Evolutionary conservation across 768 basidiomycete genomes (phyloP), one percentile per base, ranked within the genome.

Genomic region (Dacryopinax spathularia): DNA sequence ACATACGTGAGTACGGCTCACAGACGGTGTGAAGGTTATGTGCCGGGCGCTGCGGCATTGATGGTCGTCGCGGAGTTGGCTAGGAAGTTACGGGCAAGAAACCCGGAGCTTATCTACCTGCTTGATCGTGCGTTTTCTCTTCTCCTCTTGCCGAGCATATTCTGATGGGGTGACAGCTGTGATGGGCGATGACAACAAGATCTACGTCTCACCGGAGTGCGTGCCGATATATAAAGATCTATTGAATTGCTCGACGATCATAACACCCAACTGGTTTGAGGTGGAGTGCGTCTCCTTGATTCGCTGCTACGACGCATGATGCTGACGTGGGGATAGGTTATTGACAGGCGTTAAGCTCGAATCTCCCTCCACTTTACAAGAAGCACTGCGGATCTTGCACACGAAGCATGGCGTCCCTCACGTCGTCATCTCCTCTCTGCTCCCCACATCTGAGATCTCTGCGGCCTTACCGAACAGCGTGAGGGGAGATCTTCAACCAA

Each of bases 241-340:
- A 9, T 78, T 95, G 0, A 78, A 84, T n/a, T 75, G 84, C n/a
- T 87, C 96, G 1, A 89, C 89, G 0, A 85, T 97, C 59, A 97
- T 97, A 67, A 92, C 96, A 0, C 96, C 96, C 0, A 99, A 99
- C 71, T 96, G 93, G 84, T 99, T 93, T 69, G 96, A 99, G 77
- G 89, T 88, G 66, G 95, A 98, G 92, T 94, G 72, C 73, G 85
- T 73, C 15, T 39, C 39, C 4, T 37, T 33, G 39, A 29, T 34
- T 33, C 20, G 27, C 25, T 20, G 9, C 33, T 9, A 12, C 18
- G 9, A 13, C 18, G 36, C 16, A 39, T n/a, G n/a, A n/a, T n/a
- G 12, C 9, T 41, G 65, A 39, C 34, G 18, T 20, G 10, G 34
- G 64, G 60, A 2, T 66, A 97, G 93, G 75, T 77, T 85, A 1